A percentile compares a stretch with the other conserved stretches of the same genome.
Evolutionary conservation across 2,329 filamentous ascomycete genomes (phyloP).

Genomic region (Fusarium sarcochroum): DNA sequence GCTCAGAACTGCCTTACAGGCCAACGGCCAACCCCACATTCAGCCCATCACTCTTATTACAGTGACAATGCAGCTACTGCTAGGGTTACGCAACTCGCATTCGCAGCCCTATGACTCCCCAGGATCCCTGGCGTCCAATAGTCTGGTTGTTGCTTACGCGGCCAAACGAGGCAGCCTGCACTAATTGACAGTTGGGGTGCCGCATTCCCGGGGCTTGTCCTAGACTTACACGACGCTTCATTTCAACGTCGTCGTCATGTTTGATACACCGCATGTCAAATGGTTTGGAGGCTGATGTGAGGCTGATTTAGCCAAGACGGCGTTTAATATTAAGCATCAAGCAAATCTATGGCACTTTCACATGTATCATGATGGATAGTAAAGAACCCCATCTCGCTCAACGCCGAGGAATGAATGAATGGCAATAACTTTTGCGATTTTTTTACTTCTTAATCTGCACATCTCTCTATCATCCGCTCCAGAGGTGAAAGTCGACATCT

Average conservation of each 20-base stretch:
- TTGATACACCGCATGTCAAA: conserved; percentile 10
- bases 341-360: conserved; percentile 34
- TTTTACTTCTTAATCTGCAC: conserved; percentile 22
- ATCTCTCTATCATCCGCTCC: conserved; percentile 48
- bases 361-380: conserved; percentile 15
- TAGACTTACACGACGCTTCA: conserved; percentile 10
- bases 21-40: background rate
- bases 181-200: conserved; percentile 15
- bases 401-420: conserved; percentile 33
- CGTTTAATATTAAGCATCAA: conserved; percentile 20
- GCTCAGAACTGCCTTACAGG: conserved; percentile 8
- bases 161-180: conserved; percentile 37
- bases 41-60: background rate
- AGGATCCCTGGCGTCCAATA: conserved; percentile 29
- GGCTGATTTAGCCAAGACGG: conserved; percentile 6
- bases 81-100: conserved; percentile 41
- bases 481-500: conserved; percentile 74
- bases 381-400: conserved; percentile 33
- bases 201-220: conserved; percentile 10
- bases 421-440: conserved; percentile 38
- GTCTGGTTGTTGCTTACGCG: conserved; percentile 40
- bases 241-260: conserved; percentile 12
- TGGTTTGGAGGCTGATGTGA: conserved; percentile 9
- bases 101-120: conserved; percentile 47
- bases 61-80: background rate